These are phyloP conservation scores for Dichomitus squalens DNA, from an alignment of 1,284 basidiomycete genomes.

Conservation along the genomic window DNA sequence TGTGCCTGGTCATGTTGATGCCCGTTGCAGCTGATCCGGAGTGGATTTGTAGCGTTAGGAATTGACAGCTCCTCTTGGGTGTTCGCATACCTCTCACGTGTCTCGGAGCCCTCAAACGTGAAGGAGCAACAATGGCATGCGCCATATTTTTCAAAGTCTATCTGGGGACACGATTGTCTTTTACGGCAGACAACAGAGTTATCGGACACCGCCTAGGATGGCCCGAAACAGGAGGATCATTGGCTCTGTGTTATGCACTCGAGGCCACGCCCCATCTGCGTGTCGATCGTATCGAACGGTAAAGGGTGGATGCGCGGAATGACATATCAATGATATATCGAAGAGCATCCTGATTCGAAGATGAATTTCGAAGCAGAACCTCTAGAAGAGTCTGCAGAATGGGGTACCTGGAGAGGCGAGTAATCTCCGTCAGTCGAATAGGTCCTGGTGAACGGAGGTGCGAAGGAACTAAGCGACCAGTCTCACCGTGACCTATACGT, in stretches of 20 bases:
- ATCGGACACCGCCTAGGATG: not conserved
- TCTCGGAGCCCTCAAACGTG: not conserved
- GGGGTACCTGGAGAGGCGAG: not conserved
- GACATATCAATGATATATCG: not conserved
- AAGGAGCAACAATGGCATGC: not conserved
- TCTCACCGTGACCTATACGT: not conserved
- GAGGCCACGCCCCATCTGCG: constrained; percentile 12
- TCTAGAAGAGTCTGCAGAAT: constrained; percentile 8
- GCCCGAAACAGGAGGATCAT: not conserved
- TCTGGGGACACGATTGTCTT: not conserved
- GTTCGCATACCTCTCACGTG: not conserved
- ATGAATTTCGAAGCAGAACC: constrained; percentile 1
- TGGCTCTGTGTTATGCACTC: constrained; percentile 12
- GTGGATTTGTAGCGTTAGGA: not conserved
- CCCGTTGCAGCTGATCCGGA: not conserved
- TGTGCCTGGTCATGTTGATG: constrained; percentile 12
- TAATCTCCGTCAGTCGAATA: constrained; percentile 4
- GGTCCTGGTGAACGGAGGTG: not conserved
- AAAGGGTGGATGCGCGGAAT: not conserved
- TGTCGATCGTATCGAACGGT: constrained; percentile 12
- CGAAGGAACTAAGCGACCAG: not conserved
- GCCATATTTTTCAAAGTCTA: constrained; percentile 2
- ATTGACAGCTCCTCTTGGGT: not conserved
- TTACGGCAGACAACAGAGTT: not conserved
- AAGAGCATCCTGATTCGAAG: constrained; percentile 1